A percentile compares a stretch with the other conserved stretches of the same genome.
phyloP scores from a whole-genome alignment of 2,329 filamentous ascomycete species.

The Daldinia eschscholtzii region DNA sequence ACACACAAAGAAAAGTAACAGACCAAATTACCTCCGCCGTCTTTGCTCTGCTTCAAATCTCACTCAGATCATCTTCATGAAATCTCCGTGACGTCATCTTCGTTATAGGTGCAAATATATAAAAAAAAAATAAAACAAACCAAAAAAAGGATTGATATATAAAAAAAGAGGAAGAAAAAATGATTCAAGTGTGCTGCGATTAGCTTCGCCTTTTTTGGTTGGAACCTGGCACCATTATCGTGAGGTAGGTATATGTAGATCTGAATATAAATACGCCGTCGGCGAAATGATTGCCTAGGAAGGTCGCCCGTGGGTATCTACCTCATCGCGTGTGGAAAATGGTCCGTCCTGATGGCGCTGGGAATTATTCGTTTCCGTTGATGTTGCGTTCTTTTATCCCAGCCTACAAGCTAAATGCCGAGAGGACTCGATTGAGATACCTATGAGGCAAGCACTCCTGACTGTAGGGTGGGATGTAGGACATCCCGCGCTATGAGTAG shows the following conservation, averaged over 20 bases:
- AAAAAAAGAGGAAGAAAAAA: not conserved
- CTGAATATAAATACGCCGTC: not conserved
- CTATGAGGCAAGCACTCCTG: not conserved
- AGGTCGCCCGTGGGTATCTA: not conserved
- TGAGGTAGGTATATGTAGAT: not conserved
- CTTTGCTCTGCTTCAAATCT: conserved; percentile 24
- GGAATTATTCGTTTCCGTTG: not conserved
- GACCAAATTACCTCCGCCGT: conserved; percentile 32
- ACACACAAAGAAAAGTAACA: conserved; percentile 11
- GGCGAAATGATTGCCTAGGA: not conserved
- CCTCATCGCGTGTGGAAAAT: not conserved
- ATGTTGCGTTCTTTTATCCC: not conserved
- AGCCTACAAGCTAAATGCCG: not conserved
- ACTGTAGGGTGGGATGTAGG: not conserved
- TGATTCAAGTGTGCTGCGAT: not conserved
- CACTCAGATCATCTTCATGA: conserved; percentile 25
- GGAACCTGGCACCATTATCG: not conserved
- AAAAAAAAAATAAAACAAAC: not conserved
- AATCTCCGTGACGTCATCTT: not conserved
- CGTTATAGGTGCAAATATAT: not conserved
- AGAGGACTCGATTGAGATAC: not conserved
- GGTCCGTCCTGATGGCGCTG: not conserved
- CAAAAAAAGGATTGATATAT: not conserved
- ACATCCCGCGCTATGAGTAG: not conserved
- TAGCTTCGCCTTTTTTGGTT: not conserved